These are phyloP conservation scores for Neonectria neomacrospora DNA, from an alignment of 2,329 filamentous ascomycete genomes.

Conservation along the genomic window DNA sequence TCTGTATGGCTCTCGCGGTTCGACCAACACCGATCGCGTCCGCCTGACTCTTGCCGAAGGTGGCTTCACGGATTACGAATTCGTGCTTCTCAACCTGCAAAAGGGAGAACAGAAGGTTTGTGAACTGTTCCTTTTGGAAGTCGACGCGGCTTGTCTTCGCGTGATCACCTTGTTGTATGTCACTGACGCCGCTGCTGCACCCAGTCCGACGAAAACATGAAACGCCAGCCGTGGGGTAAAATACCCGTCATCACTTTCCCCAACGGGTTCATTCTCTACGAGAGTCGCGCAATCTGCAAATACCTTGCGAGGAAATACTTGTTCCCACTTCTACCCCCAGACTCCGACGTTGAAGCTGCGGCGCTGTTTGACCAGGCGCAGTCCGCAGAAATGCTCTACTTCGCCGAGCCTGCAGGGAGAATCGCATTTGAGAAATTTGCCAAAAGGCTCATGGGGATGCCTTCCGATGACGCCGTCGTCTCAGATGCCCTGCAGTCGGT, in stretches of 20 bases:
- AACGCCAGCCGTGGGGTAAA: conserved; percentile 57
- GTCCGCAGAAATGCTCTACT: conserved; percentile 55
- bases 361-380: conserved; percentile 58
- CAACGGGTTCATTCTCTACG: conserved; percentile 57
- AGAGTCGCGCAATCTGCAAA: conserved; percentile 60
- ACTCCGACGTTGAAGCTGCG: conserved; percentile 52
- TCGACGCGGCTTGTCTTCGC: conserved; percentile 20
- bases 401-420: conserved; percentile 55
- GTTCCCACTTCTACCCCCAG: conserved; percentile 55
- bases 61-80: conserved; percentile 55
- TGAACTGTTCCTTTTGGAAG: no score
- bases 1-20: conserved; percentile 54
- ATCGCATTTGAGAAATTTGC: conserved; percentile 59
- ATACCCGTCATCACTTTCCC: conserved; percentile 53
- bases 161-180: neutral
- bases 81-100: conserved; percentile 51
- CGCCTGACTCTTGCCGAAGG: conserved; percentile 56
- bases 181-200: conserved; percentile 40
- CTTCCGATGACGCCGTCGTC: conserved; percentile 54
- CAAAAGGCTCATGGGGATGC: conserved; percentile 56
- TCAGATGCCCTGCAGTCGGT: conserved; percentile 51
- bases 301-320: conserved; percentile 58
- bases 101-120: conserved; percentile 56
- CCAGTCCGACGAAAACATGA: conserved; percentile 51
- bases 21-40: conserved; percentile 57